These are phyloP conservation scores for Plasmodium gonderi DNA, from an alignment of 169 alveolate species.

Conservation along the genomic window DNA sequence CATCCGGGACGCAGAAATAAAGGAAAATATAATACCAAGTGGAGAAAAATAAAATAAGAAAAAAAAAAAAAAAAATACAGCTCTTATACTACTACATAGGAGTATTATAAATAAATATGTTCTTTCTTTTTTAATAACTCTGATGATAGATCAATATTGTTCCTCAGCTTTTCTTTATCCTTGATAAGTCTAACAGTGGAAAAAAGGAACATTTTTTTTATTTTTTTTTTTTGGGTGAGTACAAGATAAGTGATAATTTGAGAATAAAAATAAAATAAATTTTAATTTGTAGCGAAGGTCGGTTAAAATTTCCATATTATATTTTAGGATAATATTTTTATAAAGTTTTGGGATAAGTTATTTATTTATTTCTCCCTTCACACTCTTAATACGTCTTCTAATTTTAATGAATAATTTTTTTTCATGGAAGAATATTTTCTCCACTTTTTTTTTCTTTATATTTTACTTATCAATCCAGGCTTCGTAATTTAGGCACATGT, in stretches of 20 bases:
- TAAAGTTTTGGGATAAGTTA: neutral
- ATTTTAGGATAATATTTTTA: neutral
- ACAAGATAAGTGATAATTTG: no score
- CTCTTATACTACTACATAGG: neutral
- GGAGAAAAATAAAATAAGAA: neutral
- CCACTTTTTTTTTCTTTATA: neutral
- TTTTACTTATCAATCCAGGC: constrained; percentile 75
- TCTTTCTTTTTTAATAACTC: constrained; percentile 39
- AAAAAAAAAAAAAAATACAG: neutral
- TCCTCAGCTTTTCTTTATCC: constrained; percentile 60
- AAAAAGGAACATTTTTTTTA: neutral
- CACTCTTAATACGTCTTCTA: neutral
- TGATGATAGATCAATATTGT: constrained; percentile 54
- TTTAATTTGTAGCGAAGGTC: neutral
- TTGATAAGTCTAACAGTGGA: constrained; percentile 32
- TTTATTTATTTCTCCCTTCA: neutral
- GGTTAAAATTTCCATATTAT: neutral
- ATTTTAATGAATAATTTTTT: neutral
- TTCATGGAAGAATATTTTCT: neutral
- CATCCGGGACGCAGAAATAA: neutral
- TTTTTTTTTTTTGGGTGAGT: neutral
- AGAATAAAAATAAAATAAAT: neutral
- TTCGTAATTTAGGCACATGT: constrained; percentile 63
- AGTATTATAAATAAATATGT: neutral
- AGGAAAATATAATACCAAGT: neutral